Evolutionary conservation across 1,284 basidiomycete species (phyloP).

Genomic region (Rhodotorula sp.): DNA sequence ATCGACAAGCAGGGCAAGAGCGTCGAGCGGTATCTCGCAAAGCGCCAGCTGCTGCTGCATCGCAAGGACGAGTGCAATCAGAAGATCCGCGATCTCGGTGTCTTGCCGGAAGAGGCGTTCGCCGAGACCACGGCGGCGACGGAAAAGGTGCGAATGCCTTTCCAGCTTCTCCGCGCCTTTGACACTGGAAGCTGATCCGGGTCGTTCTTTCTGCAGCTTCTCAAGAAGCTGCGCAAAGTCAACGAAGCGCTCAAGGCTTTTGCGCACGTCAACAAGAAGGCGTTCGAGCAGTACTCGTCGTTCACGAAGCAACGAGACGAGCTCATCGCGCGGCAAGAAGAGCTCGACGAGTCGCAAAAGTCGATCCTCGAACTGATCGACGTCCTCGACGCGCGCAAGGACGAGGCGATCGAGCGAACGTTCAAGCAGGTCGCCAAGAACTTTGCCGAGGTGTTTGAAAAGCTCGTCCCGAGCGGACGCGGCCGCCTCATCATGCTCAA

Average conservation of each 20-base stretch:
- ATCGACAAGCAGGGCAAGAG: slow-evolving; percentile 90
- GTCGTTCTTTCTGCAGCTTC: slow-evolving; percentile 58
- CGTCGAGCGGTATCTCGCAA: slow-evolving; percentile 88
- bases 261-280: slow-evolving; percentile 98
- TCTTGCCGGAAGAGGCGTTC: slow-evolving; percentile 94
- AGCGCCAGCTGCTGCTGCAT: slow-evolving; percentile 75
- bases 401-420: slow-evolving; percentile 95
- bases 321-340: slow-evolving; percentile 76
- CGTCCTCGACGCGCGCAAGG: slow-evolving; percentile 92
- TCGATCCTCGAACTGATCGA: slow-evolving; percentile 95
- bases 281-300: slow-evolving; percentile 95
- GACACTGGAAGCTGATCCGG: neutral
- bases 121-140: slow-evolving; percentile 73
- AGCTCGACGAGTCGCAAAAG: slow-evolving; percentile 80
- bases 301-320: slow-evolving; percentile 97
- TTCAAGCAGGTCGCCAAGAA: slow-evolving; percentile 97
- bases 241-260: slow-evolving; percentile 94
- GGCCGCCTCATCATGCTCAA: slow-evolving; percentile 90
- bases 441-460: slow-evolving; percentile 96
- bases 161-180: no score
- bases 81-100: slow-evolving; percentile 92
- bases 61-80: slow-evolving; percentile 91
- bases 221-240: slow-evolving; percentile 83
- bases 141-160: slow-evolving; percentile 63
- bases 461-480: slow-evolving; percentile 89